Conservation (phyloP, 2,329 filamentous ascomycete species). For the Sclerotinia trifoliorum region DNA sequence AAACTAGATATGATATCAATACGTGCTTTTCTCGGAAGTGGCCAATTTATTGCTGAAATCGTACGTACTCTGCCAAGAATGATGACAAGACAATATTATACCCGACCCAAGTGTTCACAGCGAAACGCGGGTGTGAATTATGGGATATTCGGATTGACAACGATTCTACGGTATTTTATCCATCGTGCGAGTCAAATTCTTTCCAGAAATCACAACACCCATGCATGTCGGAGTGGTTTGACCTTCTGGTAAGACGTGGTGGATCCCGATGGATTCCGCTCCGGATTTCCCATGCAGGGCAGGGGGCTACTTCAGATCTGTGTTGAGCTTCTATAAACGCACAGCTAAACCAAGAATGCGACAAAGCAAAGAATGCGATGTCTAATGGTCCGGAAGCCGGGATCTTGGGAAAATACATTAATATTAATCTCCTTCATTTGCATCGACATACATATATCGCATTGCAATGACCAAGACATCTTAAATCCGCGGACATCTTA, state of each 20-base stretch:
- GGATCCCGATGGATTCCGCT: background rate
- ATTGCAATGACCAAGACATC: background rate
- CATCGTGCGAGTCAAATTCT: background rate
- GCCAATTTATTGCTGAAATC: background rate
- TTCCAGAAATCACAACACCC: background rate
- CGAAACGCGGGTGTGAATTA: background rate
- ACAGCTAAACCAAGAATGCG: background rate
- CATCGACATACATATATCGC: background rate
- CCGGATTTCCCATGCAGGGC: background rate
- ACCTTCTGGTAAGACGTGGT: background rate
- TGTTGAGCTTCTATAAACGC: background rate
- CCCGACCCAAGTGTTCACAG: background rate
- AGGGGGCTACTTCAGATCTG: background rate
- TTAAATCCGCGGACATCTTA: conserved; percentile 10
- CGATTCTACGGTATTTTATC: background rate
- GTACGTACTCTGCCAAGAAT: background rate
- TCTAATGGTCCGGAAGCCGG: background rate
- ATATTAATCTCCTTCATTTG: background rate
- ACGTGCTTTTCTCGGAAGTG: background rate
- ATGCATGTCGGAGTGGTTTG: background rate
- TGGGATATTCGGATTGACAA: background rate
- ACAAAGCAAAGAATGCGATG: background rate
- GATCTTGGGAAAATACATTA: background rate
- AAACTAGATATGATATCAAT: background rate
- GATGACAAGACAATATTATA: too few relatives aligned